These are phyloP conservation scores for Geranomyces variabilis DNA, from an alignment of 192 early-diverging fungal genomes.

Conservation along the genomic window DNA sequence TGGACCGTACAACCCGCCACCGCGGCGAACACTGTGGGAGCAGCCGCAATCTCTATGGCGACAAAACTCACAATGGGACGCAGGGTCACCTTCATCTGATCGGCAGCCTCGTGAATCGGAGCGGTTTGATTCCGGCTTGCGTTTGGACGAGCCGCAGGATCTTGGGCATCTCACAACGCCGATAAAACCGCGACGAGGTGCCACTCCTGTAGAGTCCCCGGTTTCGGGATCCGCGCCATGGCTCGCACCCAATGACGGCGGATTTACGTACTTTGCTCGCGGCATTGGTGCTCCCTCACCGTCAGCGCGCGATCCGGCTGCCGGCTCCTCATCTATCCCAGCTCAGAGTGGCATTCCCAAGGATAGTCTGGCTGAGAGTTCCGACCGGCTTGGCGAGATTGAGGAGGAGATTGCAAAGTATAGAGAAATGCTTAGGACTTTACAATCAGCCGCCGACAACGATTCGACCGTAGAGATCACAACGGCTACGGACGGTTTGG, in stretches of 20 bases:
- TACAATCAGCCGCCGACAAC: background rate
- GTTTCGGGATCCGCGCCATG: background rate
- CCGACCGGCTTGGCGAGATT: constrained; percentile 7
- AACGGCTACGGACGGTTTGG: background rate
- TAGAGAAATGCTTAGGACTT: background rate
- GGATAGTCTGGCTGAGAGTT: background rate
- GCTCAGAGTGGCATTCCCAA: background rate
- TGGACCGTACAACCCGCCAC: no score
- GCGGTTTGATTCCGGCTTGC: background rate
- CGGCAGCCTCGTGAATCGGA: background rate
- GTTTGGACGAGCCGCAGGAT: background rate
- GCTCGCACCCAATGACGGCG: background rate
- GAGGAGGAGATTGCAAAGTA: constrained; percentile 17
- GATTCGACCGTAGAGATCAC: background rate
- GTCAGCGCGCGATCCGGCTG: background rate
- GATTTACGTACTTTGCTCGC: background rate
- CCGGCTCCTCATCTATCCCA: background rate
- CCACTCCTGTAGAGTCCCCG: background rate
- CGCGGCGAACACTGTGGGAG: background rate
- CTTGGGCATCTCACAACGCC: background rate
- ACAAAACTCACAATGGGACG: background rate
- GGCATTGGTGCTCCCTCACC: background rate
- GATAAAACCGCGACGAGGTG: background rate
- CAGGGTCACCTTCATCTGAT: background rate
- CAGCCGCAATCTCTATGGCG: background rate